phyloP scores from a whole-genome alignment of 257 asterid genomes.

The Solanum neorickii region DNA sequence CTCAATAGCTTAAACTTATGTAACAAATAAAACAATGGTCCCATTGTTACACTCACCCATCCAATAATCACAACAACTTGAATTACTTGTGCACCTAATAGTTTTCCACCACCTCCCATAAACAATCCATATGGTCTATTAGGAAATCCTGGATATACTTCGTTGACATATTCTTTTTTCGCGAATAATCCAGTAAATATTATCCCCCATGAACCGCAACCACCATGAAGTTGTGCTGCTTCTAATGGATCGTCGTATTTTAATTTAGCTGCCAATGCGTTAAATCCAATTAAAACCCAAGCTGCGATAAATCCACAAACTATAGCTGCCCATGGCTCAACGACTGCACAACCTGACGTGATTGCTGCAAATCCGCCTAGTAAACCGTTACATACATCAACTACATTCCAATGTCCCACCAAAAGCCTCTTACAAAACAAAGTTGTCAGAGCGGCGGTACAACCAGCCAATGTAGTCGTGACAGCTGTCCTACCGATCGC shows the following conservation, averaged over 20 bases:
- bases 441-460: constrained; percentile 86
- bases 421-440: constrained; percentile 55
- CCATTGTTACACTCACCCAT: constrained; percentile 90
- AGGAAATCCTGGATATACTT: constrained; percentile 46
- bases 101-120: constrained; percentile 80
- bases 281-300: constrained; percentile 60
- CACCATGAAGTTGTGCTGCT: constrained; percentile 96
- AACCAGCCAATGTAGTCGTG: constrained; percentile 81
- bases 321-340: constrained; percentile 94
- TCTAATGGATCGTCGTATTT: constrained; percentile 76
- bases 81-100: constrained; percentile 59
- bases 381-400: constrained; percentile 82
- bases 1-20: constrained; percentile 54
- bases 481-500: constrained; percentile 93
- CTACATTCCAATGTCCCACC: constrained; percentile 88
- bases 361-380: constrained; percentile 94
- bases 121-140: constrained; percentile 72
- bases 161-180: constrained; percentile 41
- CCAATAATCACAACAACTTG: constrained; percentile 66
- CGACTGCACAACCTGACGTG: constrained; percentile 85
- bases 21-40: constrained; percentile 48
- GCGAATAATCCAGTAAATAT: constrained; percentile 77
- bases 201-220: constrained; percentile 86
- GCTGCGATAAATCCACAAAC: constrained; percentile 88
- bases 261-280: constrained; percentile 44